phyloP scores from a whole-genome alignment of 2,329 filamentous ascomycete species.

The Colletotrichum limetticola region DNA sequence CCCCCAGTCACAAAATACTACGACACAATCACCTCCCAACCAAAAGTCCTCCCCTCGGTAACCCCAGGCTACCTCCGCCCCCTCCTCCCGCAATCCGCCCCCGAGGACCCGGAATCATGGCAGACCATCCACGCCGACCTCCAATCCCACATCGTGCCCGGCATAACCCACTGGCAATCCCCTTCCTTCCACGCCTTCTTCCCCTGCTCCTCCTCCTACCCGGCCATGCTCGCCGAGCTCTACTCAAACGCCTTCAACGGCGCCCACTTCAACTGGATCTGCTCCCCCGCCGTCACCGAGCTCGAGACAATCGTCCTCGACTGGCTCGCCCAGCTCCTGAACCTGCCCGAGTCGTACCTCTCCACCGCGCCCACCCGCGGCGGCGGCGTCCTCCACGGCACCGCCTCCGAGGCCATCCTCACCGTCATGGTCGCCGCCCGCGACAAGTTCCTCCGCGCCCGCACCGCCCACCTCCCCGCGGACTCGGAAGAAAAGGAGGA shows the following conservation, averaged over 20 bases:
- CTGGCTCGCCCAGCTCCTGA: conserved; percentile 84
- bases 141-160: conserved; percentile 87
- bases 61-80: conserved; percentile 87
- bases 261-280: conserved; percentile 97
- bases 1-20: conserved; percentile 83
- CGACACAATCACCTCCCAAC: conserved; percentile 73
- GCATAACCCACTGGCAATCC: conserved; percentile 93
- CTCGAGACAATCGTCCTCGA: conserved; percentile 93
- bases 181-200: conserved; percentile 98
- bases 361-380: conserved; percentile 77
- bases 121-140: conserved; percentile 84
- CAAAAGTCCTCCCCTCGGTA: conserved; percentile 79
- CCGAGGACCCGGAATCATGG: conserved; percentile 78
- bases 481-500: conserved; percentile 75
- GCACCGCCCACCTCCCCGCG: conserved; percentile 60
- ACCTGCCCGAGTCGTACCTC: conserved; percentile 77
- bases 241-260: conserved; percentile 90
- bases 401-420: conserved; percentile 86
- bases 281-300: conserved; percentile 90
- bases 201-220: conserved; percentile 83
- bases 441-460: conserved; percentile 78
- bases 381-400: conserved; percentile 95
- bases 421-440: conserved; percentile 89
- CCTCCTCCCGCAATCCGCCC: conserved; percentile 76
- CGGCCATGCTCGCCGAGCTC: conserved; percentile 89